A percentile compares a stretch with the other conserved stretches of the same genome.
phyloP scores from a whole-genome alignment of 1,284 basidiomycete species.

The Amylostereum areolatum region DNA sequence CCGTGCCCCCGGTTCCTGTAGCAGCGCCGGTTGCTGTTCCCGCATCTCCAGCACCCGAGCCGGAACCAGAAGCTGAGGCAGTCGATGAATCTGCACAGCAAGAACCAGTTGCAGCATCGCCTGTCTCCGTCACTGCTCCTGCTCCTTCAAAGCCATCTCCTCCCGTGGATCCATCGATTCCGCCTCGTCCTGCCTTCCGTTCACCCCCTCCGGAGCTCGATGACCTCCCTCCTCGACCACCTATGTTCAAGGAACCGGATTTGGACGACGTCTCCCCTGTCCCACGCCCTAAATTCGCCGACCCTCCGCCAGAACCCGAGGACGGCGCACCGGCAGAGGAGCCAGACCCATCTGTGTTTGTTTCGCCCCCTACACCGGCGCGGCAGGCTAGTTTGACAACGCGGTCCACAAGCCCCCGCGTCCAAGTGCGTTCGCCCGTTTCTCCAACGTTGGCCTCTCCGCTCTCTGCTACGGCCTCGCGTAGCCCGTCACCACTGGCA shows the following conservation, averaged over 20 bases:
- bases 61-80: background rate
- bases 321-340: slow-evolving; percentile 13
- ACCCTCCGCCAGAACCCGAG: slow-evolving; percentile 32
- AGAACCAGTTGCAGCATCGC: background rate
- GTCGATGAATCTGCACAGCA: slow-evolving; percentile 1
- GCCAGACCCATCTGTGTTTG: slow-evolving; percentile 16
- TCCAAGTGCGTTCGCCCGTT: slow-evolving; percentile 30
- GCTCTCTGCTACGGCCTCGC: slow-evolving; percentile 25
- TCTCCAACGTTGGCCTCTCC: slow-evolving; percentile 24
- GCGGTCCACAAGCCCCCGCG: slow-evolving; percentile 40
- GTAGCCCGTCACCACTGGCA: slow-evolving; percentile 41
- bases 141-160: slow-evolving; percentile 14
- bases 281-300: slow-evolving; percentile 35
- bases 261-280: slow-evolving; percentile 13
- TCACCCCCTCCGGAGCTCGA: slow-evolving; percentile 34
- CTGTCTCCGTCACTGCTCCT: background rate
- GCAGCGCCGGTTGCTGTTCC: slow-evolving; percentile 21
- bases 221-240: slow-evolving; percentile 19
- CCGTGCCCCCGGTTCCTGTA: slow-evolving; percentile 31
- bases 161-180: background rate
- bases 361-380: slow-evolving; percentile 21
- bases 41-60: slow-evolving; percentile 18
- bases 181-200: slow-evolving; percentile 44
- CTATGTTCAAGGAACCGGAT: slow-evolving; percentile 12
- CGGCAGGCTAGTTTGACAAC: slow-evolving; percentile 21